Conservation (phyloP, 768 basidiomycete species). For the Guyanaporus albipodus region DNA sequence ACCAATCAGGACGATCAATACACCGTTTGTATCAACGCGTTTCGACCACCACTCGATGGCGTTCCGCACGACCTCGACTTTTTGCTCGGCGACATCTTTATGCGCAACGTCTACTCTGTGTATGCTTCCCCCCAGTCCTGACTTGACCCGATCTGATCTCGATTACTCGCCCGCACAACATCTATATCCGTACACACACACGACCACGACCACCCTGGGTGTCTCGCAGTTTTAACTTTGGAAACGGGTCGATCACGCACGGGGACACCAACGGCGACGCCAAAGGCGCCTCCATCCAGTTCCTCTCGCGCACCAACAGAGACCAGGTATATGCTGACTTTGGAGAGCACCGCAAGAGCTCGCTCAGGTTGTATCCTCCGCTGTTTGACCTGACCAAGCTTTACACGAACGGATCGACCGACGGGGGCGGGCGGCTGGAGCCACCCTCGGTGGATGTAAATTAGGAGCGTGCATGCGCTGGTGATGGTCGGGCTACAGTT, state of each 20-base stretch:
- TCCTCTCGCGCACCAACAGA: conserved; percentile 36
- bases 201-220: no score
- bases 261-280: conserved; percentile 7
- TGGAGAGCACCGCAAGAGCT: not conserved
- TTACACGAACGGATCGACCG: conserved; percentile 18
- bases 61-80: conserved; percentile 33
- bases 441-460: conserved; percentile 1
- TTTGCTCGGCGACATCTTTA: conserved; percentile 42
- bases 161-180: no score
- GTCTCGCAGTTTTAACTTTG: conserved; percentile 40
- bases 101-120: conserved; percentile 46
- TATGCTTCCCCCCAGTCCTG: conserved; percentile 16
- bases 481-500: not conserved
- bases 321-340: conserved; percentile 35
- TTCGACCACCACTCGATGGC: conserved; percentile 28
- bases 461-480: not conserved
- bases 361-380: conserved; percentile 18
- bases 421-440: conserved; percentile 17
- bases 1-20: conserved; percentile 28
- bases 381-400: conserved; percentile 23
- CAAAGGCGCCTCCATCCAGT: conserved; percentile 37
- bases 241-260: conserved; percentile 23
- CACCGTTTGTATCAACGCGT: conserved; percentile 37
- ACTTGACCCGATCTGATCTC: no score
- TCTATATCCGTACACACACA: no score